phyloP scores from a whole-genome alignment of 1,139 yeast genomes.

The Spathaspora jeffriesii region DNA sequence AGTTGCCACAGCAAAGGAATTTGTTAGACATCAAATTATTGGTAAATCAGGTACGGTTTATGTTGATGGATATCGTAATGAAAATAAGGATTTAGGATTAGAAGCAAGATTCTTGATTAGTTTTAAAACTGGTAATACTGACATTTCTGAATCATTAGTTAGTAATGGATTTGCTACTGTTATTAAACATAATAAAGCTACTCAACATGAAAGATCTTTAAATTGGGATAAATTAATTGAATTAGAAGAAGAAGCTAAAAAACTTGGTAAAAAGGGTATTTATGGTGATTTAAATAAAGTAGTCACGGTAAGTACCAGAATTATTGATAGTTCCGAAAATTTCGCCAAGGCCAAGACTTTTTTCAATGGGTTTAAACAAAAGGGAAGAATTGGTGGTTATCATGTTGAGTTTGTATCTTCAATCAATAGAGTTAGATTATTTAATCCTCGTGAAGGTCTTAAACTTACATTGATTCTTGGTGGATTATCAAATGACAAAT shows the following conservation, averaged over 20 bases:
- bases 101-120: constrained; percentile 71
- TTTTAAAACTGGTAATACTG: constrained; percentile 48
- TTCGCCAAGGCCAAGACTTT: constrained; percentile 73
- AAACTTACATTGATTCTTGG: constrained; percentile 74
- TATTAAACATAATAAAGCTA: constrained; percentile 74
- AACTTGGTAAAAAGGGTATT: constrained; percentile 58
- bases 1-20: constrained; percentile 70
- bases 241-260: constrained; percentile 62
- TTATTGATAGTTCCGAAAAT: constrained; percentile 81
- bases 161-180: constrained; percentile 76
- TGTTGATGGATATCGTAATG: constrained; percentile 68
- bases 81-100: constrained; percentile 54
- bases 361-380: constrained; percentile 67
- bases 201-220: constrained; percentile 65
- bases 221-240: constrained; percentile 80
- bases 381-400: constrained; percentile 58
- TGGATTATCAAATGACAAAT: constrained; percentile 61
- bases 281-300: constrained; percentile 52
- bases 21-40: constrained; percentile 63
- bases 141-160: constrained; percentile 65
- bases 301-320: constrained; percentile 52
- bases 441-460: constrained; percentile 71
- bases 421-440: constrained; percentile 66
- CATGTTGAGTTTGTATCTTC: constrained; percentile 70
- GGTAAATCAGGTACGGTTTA: constrained; percentile 66